Percentiles rank a stretch among this genome's conserved stretches.
These are phyloP conservation scores for grape (Vitis vinifera) DNA, from an alignment of 164 flowering plant species.

Conservation along the genomic window ASM3070453v1 NC_081806.1:3044501-3045000, in stretches of 20 bases:
- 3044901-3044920: constrained; percentile 1
- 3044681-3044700: too few relatives aligned
- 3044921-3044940: neutral
- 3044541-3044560: neutral
- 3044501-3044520: too few relatives aligned
- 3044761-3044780: neutral
- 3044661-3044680: too few relatives aligned
- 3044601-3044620: neutral
- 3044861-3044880: constrained; percentile 4
- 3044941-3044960: neutral
- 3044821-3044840: constrained; percentile 1
- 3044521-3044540: too few relatives aligned
- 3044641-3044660: neutral
- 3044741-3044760: neutral
- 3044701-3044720: too few relatives aligned
- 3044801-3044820: constrained; percentile 14
- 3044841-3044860: neutral
- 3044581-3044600: too few relatives aligned
- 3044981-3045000: neutral
- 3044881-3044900: neutral
- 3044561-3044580: neutral
- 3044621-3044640: neutral
- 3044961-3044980: neutral
- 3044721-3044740: too few relatives aligned
- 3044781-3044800: neutral